Evolutionary conservation across 2,329 filamentous ascomycete genomes (phyloP), one percentile per base, ranked within the genome.

Genomic region (Rhynchosporium graminicola): DNA sequence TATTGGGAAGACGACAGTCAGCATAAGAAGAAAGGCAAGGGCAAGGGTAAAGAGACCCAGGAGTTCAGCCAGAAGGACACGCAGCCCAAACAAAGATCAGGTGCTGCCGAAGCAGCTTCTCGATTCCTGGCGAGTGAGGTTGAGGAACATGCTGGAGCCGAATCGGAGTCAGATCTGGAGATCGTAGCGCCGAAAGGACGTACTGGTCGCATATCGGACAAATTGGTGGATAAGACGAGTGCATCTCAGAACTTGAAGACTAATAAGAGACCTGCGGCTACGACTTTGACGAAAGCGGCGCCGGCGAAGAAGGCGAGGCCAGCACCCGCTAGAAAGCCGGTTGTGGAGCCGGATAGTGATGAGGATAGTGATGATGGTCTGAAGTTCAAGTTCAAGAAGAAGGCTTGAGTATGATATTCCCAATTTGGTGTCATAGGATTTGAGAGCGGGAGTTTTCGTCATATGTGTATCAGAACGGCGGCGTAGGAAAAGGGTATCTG

Each of bases 1-100:
- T 84, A 86, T 70, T 87, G 85, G 81, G 65, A 67, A 71, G 63
- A 78, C 10, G 74, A 78, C 20, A 61, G 78, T 56, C 67, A 69
- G 61, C 64, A 70, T 59, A 70, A 71, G 68, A 71, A 72, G 60
- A 74, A 71, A 61, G 76, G 52, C 13, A 75, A 71, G 61, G 76
- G 62, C 1, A 72, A 67, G 43, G 61, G 51, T 5, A 65, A 45
- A 58, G 64, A 63, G 0, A 63, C 62, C 3, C 66, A 66, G 26
- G 63, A 65, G 13, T 33, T 48, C 28, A 61, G 55, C 29, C 63
- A 63, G 58, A 12, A 43, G 31, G 58, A 68, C 15, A 55, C 63
- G 8, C 54, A 63, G 57, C 4, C 38, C 29, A 64, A 47, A 33
- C 43, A 48, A 1, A 51, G 52, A 26, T 60, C 45, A 36, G 52